These are phyloP conservation scores for Grosmannia clavigera DNA, from an alignment of 2,329 filamentous ascomycete genomes.

Conservation along the genomic window DNA sequence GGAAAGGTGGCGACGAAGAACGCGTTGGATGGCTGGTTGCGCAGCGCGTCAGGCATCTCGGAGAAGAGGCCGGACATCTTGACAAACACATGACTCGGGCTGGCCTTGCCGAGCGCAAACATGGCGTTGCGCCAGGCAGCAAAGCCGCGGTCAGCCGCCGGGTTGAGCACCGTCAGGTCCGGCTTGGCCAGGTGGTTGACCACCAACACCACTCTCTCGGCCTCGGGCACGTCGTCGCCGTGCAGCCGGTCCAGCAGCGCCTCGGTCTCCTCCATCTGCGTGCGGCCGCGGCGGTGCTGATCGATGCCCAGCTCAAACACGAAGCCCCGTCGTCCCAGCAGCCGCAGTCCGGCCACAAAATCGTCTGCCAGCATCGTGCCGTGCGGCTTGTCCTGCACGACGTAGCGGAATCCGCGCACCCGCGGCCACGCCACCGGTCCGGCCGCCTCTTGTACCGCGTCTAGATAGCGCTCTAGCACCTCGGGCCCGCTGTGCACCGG, in stretches of 20 bases:
- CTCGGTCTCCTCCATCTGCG: constrained; percentile 59
- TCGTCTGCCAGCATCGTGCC: constrained; percentile 50
- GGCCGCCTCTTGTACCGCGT: constrained; percentile 44
- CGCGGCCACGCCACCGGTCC: constrained; percentile 52
- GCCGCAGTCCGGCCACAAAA: constrained; percentile 55
- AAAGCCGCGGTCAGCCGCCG: constrained; percentile 43
- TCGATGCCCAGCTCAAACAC: constrained; percentile 80
- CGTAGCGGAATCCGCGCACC: constrained; percentile 69
- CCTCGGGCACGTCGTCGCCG: constrained; percentile 40
- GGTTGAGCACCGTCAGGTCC: constrained; percentile 53
- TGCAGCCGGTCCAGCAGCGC: constrained; percentile 59
- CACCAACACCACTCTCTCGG: constrained; percentile 52
- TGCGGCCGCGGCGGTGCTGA: constrained; percentile 60
- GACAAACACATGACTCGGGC: constrained; percentile 54
- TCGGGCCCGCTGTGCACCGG: constrained; percentile 55
- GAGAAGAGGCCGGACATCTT: constrained; percentile 83
- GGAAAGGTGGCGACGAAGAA: constrained; percentile 53
- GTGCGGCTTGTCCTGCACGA: constrained; percentile 64
- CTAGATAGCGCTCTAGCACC: constrained; percentile 53
- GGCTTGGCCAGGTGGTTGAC: constrained; percentile 88
- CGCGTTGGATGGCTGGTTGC: constrained; percentile 33
- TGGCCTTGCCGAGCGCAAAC: constrained; percentile 50
- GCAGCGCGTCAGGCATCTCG: constrained; percentile 53
- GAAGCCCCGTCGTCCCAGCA: constrained; percentile 50
- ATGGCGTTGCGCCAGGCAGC: constrained; percentile 58